These are phyloP conservation scores for Sclerotinia subarctica DNA, from an alignment of 2,329 filamentous ascomycete genomes.

Conservation along the genomic window DNA sequence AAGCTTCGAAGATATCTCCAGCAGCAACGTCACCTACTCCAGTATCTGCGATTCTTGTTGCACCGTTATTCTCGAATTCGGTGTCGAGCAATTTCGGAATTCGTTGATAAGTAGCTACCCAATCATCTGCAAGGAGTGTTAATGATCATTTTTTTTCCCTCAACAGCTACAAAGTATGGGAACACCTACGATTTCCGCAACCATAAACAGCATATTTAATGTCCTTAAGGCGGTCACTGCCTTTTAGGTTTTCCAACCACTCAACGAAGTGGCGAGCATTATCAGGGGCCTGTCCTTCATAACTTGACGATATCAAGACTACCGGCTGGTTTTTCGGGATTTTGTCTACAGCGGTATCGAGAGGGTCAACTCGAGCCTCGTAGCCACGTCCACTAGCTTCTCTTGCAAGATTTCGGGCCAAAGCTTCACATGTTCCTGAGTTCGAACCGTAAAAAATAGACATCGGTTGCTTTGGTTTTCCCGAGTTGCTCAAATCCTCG, in stretches of 20 bases:
- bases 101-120: conserved; percentile 61
- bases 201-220: conserved; percentile 68
- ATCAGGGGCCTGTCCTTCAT: conserved; percentile 71
- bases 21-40: conserved; percentile 16
- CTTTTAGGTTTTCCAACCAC: conserved; percentile 53
- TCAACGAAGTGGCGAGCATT: conserved; percentile 66
- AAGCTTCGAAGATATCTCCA: conserved; percentile 64
- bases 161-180: conserved; percentile 20
- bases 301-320: conserved; percentile 66
- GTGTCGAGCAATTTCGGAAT: conserved; percentile 62
- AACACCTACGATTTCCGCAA: conserved; percentile 51
- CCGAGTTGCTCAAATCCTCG: neutral
- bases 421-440: conserved; percentile 69
- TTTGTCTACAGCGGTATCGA: conserved; percentile 61
- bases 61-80: conserved; percentile 23
- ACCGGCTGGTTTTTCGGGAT: conserved; percentile 60
- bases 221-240: conserved; percentile 47
- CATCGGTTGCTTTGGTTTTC: conserved; percentile 41
- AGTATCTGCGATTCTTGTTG: conserved; percentile 1
- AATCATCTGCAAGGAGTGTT: conserved; percentile 42
- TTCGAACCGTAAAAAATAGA: conserved; percentile 73
- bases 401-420: conserved; percentile 60
- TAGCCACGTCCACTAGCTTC: conserved; percentile 61
- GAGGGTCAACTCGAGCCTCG: conserved; percentile 46
- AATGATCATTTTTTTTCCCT: conserved; percentile 35